Evolutionary conservation across 2,329 filamentous ascomycete species (phyloP).

Genomic region (Thelonectria discophora): DNA sequence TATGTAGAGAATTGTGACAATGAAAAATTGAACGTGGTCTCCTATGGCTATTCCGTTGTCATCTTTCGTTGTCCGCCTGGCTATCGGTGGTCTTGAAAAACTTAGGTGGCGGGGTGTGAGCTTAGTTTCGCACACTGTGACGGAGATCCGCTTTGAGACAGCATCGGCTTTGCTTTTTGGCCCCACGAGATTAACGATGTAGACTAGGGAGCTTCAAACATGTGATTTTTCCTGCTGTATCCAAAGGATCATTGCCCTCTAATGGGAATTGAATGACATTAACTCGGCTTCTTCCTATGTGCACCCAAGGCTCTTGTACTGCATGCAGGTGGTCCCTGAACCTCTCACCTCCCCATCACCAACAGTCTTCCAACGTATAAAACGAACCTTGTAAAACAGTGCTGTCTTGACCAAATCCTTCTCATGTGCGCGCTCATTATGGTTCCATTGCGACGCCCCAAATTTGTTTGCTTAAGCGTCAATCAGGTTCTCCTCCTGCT

Average conservation of each 20-base stretch:
- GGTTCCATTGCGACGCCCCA: conserved; percentile 39
- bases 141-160: conserved; percentile 30
- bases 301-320: conserved; percentile 40
- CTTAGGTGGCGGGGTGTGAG: conserved; percentile 34
- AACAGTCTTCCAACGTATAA: conserved; percentile 32
- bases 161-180: conserved; percentile 33
- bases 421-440: conserved; percentile 38
- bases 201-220: conserved; percentile 8
- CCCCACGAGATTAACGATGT: neutral
- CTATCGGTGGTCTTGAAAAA: conserved; percentile 27
- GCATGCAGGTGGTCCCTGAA: conserved; percentile 21
- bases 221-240: conserved; percentile 8
- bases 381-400: conserved; percentile 38
- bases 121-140: conserved; percentile 34
- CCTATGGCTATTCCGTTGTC: neutral
- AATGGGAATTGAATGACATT: conserved; percentile 43
- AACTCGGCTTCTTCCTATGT: conserved; percentile 45
- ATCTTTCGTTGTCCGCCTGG: neutral
- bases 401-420: conserved; percentile 35
- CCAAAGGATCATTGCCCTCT: conserved; percentile 11
- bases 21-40: neutral
- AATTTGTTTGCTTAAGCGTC: conserved; percentile 56
- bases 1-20: neutral
- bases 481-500: conserved; percentile 67
- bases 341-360: conserved; percentile 27